Evolutionary conservation across 805 yeast species (phyloP).

Genomic region (Yamadazyma phyllophila): DNA sequence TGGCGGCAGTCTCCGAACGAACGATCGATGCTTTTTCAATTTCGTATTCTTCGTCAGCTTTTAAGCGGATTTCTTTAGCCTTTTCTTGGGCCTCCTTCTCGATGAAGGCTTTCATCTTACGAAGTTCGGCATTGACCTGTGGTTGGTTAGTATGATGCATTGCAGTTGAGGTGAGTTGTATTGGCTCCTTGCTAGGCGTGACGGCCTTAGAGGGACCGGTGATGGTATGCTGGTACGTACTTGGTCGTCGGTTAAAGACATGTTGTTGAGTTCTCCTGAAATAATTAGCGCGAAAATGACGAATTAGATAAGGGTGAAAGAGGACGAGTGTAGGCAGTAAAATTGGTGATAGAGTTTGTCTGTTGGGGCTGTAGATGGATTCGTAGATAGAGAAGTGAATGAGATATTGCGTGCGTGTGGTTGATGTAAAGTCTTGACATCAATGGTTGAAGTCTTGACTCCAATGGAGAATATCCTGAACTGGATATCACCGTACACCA

Average conservation of each 20-base stretch:
- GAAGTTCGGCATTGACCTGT: slow-evolving; percentile 90
- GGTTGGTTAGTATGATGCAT: slow-evolving; percentile 6
- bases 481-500: no score
- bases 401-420: no score
- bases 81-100: slow-evolving; percentile 99
- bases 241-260: slow-evolving; percentile 34
- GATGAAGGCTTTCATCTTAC: slow-evolving; percentile 98
- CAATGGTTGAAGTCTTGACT: no score
- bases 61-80: slow-evolving; percentile 91
- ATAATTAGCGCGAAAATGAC: background rate
- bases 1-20: slow-evolving; percentile 84
- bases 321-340: background rate
- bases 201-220: no score
- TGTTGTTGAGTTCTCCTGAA: slow-evolving; percentile 11
- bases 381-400: no score
- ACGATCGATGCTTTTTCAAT: slow-evolving; percentile 95
- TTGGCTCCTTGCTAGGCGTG: no score
- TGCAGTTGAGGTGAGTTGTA: background rate
- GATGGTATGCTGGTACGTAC: slow-evolving; percentile 18
- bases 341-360: no score
- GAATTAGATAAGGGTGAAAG: background rate
- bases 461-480: no score
- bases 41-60: slow-evolving; percentile 98
- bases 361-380: no score
- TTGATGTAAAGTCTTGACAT: no score